Evolutionary conservation across 1,284 basidiomycete genomes (phyloP), one percentile per base, ranked within the genome.

Genomic region (Cystobasidium sp.): DNA sequence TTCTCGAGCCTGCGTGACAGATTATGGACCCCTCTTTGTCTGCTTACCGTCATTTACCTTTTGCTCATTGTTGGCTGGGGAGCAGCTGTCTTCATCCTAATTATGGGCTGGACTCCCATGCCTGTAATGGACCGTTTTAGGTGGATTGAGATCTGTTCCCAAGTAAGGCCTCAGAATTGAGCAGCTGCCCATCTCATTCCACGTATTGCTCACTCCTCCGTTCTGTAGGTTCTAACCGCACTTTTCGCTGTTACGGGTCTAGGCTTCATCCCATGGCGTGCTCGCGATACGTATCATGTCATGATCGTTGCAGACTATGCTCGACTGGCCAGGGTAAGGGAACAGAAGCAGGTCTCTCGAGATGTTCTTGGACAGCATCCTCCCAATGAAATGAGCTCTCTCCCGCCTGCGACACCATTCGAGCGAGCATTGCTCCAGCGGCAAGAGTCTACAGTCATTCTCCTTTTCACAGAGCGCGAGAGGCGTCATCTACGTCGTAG

Each of bases 1-100:
- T 87, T 51, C 85, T 92, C 22, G 87, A 88, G 6, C 88, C 94
- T 47, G 12, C 14, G 61, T 18, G 18, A 53, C 37, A 24, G 47
- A n/a, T 24, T 66, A 9, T 66, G 64, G 64, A 66, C 64, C 4
- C 64, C 64, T 6, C 9, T 66, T 6, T 47, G 64, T 18, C 12
- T 66, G 6, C 64, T 66, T 22, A 14, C 39, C 31, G 53, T 22
- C 51, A 31, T 53, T 1, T 66, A 66, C 41, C 9, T 37, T 22
- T 16, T 53, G 4, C 64, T 66, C 12, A 66, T 66, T 3, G 6
- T 51, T n/a, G 64, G 10, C 10, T 66, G 64, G 64, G 64, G 64
- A 6, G 16, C 64, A 7, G 22, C 64, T 20, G 18, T 66, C 8
- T 66, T 66, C 22, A 14, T 66, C 43, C 16, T 66, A 7, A 52